Evolutionary conservation across 306 rosid genomes (phyloP), one percentile per base, ranked within the genome.

Genomic region (Pueraria montana): DNA sequence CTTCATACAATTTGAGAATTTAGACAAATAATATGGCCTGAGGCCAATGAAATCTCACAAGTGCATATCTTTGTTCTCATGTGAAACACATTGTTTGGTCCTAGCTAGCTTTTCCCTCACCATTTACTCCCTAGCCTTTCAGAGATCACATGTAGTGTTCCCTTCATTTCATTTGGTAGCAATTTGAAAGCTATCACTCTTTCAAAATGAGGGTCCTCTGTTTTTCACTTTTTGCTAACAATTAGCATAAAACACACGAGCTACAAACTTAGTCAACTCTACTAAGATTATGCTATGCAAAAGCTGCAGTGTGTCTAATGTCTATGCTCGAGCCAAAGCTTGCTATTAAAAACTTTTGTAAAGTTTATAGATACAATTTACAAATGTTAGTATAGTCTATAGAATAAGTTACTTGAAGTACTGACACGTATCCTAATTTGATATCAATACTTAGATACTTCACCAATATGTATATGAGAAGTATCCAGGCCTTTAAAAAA

Each of bases 1-100:
- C 16, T 55, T 55, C 21, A 56, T 56, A 56, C 23, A 63, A 65
- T 34, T 6, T 36, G 48, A 32, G 27, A 65, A 32, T n/a, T 34
- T 10, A 8, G 48, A 9, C 8, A 65, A 38, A 59, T 8, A 8
- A 55, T 20, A 2, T 55, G 20, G 26, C 13, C 24, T n/a, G 23
- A 1, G 3, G 14, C n/a, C 3, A 34, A 38, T 36, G 70, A 64
- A 67, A 67, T 67, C 38, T 69, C 38, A 42, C 20, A 21, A 69
- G 74, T 21, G 18, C 55, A 69, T 21, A 67, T 67, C 2, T 42
- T 69, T 69, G 74, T 69, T 69, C 11, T 42, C 36, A 45, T 43
- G 56, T 69, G 74, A 69, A 69, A 23, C 74, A 69, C 13, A 43
- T 43, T 67, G 55, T 43, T 23, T 43, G 74, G 56, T 69, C n/a